Evolutionary conservation across 75 land plant genomes (phyloP), one percentile per base, ranked within the genome.

Genomic region (Selaginella moellendorffii): DNA sequence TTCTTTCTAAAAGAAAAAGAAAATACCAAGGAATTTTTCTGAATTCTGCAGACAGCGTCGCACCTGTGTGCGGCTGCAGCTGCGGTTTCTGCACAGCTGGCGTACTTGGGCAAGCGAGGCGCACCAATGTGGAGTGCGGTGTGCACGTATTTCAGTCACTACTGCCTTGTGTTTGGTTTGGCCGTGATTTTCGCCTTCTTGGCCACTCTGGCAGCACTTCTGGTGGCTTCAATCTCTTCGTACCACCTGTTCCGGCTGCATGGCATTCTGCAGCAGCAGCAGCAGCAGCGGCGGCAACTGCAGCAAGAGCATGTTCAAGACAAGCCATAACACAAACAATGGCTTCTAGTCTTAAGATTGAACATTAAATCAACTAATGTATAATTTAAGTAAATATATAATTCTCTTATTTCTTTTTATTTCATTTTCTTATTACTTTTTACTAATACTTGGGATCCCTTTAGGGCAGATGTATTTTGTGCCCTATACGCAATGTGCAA

Each of bases 81-180:
- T 2, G 59, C 59, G 9, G 59, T 56, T 5, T 19, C 59, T 8
- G 59, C 59, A 21, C 17, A 56, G 24, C 5, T 56, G 2, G 59
- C 59, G 9, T 56, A 56, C 59, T 56, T 56, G 24, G 59, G 17
- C 5, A 56, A 56, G 59, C 5, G 24, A 19, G 59, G 59, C 5
- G 59, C 59, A 21, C 23, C 21, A 25, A 8, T 56, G 59, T 56
- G 59, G 59, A 56, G n/a, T 56, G 19, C 59, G 24, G 24, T 56
- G 19, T 56, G 59, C 59, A 19, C 21, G 9, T 56, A 8, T 19
- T 56, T 56, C 59, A 56, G 24, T n/a, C 59, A 56, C n/a, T 56
- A 21, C 24, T 56, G 59, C n/a, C 8, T 21, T 56, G 59, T 56
- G 59, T 56, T 21, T 56, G 59, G 17, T 21, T 21, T 19, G 10